A percentile compares a stretch with the other conserved stretches of the same genome.
Conservation (phyloP, 768 basidiomycete species). For the Neoboletus magnificus region DNA sequence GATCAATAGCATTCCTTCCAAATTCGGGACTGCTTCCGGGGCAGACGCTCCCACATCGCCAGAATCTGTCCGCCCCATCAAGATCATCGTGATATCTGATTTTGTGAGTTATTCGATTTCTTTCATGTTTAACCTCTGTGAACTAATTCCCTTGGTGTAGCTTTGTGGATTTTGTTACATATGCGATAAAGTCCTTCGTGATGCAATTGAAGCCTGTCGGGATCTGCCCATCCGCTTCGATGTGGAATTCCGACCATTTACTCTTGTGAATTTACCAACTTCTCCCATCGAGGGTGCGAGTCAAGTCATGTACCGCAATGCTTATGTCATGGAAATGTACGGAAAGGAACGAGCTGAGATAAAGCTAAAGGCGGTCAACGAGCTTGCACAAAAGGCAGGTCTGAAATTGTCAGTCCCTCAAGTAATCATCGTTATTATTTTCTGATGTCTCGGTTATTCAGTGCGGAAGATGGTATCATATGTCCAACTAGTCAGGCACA, state of each 20-base stretch:
- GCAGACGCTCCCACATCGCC: neutral
- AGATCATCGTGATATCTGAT: constrained; percentile 34
- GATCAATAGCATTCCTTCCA: constrained; percentile 18
- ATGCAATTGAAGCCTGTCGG: constrained; percentile 32
- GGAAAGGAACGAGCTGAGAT: constrained; percentile 27
- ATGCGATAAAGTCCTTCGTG: constrained; percentile 31
- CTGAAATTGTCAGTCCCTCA: constrained; percentile 21
- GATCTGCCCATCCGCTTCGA: constrained; percentile 32
- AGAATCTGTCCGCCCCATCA: constrained; percentile 22
- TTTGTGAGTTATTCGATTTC: constrained; percentile 17
- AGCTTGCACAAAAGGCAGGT: constrained; percentile 24
- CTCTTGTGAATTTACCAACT: constrained; percentile 14
- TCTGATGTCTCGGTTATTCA: constrained; percentile 12
- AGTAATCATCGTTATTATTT: neutral
- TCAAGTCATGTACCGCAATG: constrained; percentile 16
- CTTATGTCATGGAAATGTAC: constrained; percentile 18
- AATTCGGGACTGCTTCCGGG: neutral
- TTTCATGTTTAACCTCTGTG: neutral
- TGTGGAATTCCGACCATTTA: constrained; percentile 32
- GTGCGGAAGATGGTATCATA: constrained; percentile 36
- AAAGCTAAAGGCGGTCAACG: constrained; percentile 20
- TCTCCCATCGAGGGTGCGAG: neutral
- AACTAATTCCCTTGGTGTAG: constrained; percentile 5
- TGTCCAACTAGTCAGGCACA: constrained; percentile 40
- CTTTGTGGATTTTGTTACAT: constrained; percentile 38